Base-by-base conservation (phyloP, 495 filamentous ascomycete genomes). In the Aspergillus bridgeri region DNA sequence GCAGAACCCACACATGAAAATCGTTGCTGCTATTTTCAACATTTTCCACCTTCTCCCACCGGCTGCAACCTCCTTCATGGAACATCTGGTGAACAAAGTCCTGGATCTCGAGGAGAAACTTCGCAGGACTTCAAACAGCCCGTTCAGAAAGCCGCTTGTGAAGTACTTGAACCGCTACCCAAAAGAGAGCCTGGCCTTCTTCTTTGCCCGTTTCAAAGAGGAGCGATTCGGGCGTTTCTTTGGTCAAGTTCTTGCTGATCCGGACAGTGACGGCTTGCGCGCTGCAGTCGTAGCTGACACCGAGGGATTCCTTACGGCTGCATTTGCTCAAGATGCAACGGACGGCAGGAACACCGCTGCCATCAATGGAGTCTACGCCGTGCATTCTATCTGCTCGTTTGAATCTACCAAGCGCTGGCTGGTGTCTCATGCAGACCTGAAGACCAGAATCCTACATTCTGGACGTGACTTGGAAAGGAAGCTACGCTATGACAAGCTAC, bases 101-200 rank as follows among this genome's bases (percentile, higher is more conserved):
- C 75, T 98, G 59, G 89, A 93, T 38, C 82, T 99, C 0, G 94
- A 99, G 67, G 81, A 87, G 43, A 89, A 88, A 53, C 77, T 99
- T 23, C 84, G 94, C 20, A 78, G 94, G 61, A 99, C 94, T 3
- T 88, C 90, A n/a, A 87, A 89, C 62, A 96, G 91, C 65, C 93
- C 95, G 2, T 97, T 99, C 76, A 79, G 94, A 24, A 85, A 86
- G 52, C 95, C 94, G 5, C 80, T 99, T n/a, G 87, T 96, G 65
- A 92, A 91, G 65, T 98, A 96, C 69, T 80, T 99, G 49, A 96
- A 96, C 69, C 83, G 89, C 19, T 99, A 96, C 65, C 90, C 94
- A 0, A 85, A 88, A 45, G 93, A 98, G 59, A 86, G 90, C 18
- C 91, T 91, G 85, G 72, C 81, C 2, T 89, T 92, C 68, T 87